Percentiles rank a stretch among this genome's conserved stretches.
These are phyloP conservation scores for Anisodus acutangulus DNA, from an alignment of 257 asterid species.

Conservation along the genomic window DNA sequence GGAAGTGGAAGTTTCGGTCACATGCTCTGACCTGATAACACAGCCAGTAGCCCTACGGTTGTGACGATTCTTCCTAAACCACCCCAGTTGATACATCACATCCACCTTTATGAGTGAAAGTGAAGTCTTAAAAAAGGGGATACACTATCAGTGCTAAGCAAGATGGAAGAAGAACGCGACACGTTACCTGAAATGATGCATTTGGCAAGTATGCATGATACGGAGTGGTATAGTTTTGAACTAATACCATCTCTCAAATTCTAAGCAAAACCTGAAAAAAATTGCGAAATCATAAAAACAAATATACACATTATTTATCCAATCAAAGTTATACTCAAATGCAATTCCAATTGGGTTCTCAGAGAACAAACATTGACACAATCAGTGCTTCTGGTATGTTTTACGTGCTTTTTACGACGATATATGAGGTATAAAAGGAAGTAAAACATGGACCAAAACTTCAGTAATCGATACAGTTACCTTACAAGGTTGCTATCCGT, in stretches of 20 bases:
- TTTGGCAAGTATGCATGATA: constrained; percentile 33
- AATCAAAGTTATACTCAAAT: neutral
- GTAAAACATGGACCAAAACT: neutral
- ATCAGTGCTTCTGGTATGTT: neutral
- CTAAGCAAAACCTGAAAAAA: neutral
- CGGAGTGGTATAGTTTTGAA: constrained; percentile 36
- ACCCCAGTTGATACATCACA: constrained; percentile 40
- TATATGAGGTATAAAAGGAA: neutral
- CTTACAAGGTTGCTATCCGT: neutral
- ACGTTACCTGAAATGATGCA: constrained; percentile 39
- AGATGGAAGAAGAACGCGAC: neutral
- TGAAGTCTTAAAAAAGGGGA: neutral
- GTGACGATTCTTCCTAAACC: constrained; percentile 32
- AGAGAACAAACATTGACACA: neutral
- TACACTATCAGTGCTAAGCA: neutral
- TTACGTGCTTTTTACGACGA: neutral
- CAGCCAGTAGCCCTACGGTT: constrained; percentile 31
- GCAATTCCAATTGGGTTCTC: neutral
- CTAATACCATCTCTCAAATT: constrained; percentile 36
- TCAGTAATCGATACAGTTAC: neutral
- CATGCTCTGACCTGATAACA: constrained; percentile 41
- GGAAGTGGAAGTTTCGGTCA: constrained; percentile 37
- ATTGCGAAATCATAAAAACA: neutral
- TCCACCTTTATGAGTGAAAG: constrained; percentile 16
- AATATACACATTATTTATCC: neutral